Percentiles rank a stretch among this genome's conserved stretches.
Conservation (phyloP, 345 rosid species). For the Acer negundo region DNA sequence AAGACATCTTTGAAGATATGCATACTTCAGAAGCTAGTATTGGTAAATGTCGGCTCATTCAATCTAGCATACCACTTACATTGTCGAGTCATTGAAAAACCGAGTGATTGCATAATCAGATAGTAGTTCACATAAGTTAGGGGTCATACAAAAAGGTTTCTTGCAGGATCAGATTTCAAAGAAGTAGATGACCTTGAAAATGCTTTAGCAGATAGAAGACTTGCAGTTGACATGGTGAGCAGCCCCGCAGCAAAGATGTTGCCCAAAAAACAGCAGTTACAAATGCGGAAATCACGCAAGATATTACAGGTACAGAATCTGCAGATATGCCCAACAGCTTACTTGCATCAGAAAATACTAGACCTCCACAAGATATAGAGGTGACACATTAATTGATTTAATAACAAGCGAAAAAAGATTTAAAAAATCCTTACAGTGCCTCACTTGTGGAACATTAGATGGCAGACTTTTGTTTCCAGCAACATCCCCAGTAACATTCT, state of each 20-base stretch:
- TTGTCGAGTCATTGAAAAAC: neutral
- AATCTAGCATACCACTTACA: neutral
- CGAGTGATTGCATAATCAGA: neutral
- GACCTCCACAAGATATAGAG: neutral
- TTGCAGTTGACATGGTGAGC: conserved; percentile 77
- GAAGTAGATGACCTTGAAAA: conserved; percentile 57
- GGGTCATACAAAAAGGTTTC: conserved; percentile 75
- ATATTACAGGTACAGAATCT: conserved; percentile 72
- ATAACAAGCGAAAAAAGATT: neutral
- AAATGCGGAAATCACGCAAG: conserved; percentile 47
- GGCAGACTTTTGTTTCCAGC: conserved; percentile 81
- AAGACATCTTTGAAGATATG: neutral
- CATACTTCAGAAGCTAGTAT: too few relatives aligned
- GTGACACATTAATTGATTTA: neutral
- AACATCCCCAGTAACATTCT: conserved; percentile 79
- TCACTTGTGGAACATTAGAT: conserved; percentile 73
- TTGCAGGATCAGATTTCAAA: conserved; percentile 64
- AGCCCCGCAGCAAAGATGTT: conserved; percentile 68
- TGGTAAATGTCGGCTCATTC: too few relatives aligned
- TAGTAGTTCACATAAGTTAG: conserved; percentile 16
- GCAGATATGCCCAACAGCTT: conserved; percentile 25
- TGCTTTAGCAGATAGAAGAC: conserved; percentile 71
- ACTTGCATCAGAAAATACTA: conserved; percentile 12
- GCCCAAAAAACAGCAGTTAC: conserved; percentile 55
- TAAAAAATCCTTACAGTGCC: conserved; percentile 58